Conservation (phyloP, 1,139 yeast genomes). For the Pichia sp. region DNA sequence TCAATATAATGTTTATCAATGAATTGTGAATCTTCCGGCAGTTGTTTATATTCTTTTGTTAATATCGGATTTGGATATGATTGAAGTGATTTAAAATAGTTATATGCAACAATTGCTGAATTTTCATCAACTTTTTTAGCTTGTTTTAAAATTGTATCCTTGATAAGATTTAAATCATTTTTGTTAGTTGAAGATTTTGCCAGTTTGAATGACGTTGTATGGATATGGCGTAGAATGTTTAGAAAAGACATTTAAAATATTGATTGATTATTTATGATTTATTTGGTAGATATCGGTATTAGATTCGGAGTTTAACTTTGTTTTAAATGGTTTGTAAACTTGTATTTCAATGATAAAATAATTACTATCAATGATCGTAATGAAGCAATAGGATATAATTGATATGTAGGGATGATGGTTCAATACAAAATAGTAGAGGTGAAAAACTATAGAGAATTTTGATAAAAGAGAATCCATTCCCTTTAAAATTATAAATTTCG, state of each 20-base stretch:
- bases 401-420: too few relatives aligned
- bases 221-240: neutral
- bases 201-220: neutral
- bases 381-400: neutral
- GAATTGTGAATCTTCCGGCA: constrained; percentile 44
- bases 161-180: neutral
- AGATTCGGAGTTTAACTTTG: neutral
- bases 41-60: constrained; percentile 32
- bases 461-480: neutral
- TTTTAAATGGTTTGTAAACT: too few relatives aligned
- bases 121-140: constrained; percentile 7
- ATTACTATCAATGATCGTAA: neutral
- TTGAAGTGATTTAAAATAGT: constrained; percentile 16
- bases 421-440: too few relatives aligned
- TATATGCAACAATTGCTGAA: constrained; percentile 20
- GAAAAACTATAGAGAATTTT: neutral
- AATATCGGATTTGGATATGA: constrained; percentile 13
- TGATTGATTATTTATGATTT: neutral
- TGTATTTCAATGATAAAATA: neutral
- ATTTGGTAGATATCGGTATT: neutral
- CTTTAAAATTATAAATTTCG: neutral
- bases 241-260: neutral
- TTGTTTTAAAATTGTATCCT: neutral
- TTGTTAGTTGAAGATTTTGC: neutral
- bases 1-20: constrained; percentile 40